Evolutionary conservation across 208 protist genomes (phyloP).

Genomic region (Trypanosoma scelopori): DNA sequence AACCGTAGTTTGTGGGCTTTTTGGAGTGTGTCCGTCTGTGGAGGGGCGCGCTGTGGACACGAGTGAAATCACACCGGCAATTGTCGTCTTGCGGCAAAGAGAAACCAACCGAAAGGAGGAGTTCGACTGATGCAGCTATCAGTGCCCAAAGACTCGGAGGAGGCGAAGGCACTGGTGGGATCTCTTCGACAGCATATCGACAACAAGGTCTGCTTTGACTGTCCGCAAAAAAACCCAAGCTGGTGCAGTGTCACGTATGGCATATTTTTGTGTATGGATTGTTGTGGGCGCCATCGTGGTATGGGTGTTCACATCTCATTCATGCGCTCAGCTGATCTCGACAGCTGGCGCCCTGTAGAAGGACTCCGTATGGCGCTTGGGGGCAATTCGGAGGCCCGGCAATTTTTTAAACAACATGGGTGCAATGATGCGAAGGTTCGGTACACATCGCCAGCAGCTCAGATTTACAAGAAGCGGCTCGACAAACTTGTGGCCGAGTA

Average conservation of each 20-base stretch:
- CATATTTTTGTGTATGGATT: slow-evolving; percentile 97
- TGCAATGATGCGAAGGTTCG: slow-evolving; percentile 62
- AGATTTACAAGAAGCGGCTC: slow-evolving; percentile 69
- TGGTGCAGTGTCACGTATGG: slow-evolving; percentile 96
- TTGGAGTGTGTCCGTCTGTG: no score
- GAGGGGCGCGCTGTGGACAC: no score
- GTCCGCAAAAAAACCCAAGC: slow-evolving; percentile 93
- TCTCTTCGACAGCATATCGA: slow-evolving; percentile 58
- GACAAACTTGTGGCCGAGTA: slow-evolving; percentile 66
- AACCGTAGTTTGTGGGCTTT: no score
- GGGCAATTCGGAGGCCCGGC: slow-evolving; percentile 78
- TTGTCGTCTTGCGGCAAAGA: not conserved
- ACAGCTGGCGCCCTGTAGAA: slow-evolving; percentile 88
- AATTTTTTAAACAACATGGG: slow-evolving; percentile 88
- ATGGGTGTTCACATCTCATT: slow-evolving; percentile 97
- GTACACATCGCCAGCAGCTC: slow-evolving; percentile 57
- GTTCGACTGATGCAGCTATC: not conserved
- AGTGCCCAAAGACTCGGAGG: slow-evolving; percentile 60
- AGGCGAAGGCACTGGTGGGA: slow-evolving; percentile 74
- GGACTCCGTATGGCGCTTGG: slow-evolving; percentile 86
- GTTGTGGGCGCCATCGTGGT: slow-evolving; percentile 92
- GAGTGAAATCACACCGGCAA: no score
- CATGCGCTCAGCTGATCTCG: slow-evolving; percentile 91
- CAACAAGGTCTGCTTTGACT: slow-evolving; percentile 96
- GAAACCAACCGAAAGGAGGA: not conserved